Evolutionary conservation across 331 rosid species (phyloP), one percentile per base, ranked within the genome.

Genomic region (Erythrophleum ivorense): DNA sequence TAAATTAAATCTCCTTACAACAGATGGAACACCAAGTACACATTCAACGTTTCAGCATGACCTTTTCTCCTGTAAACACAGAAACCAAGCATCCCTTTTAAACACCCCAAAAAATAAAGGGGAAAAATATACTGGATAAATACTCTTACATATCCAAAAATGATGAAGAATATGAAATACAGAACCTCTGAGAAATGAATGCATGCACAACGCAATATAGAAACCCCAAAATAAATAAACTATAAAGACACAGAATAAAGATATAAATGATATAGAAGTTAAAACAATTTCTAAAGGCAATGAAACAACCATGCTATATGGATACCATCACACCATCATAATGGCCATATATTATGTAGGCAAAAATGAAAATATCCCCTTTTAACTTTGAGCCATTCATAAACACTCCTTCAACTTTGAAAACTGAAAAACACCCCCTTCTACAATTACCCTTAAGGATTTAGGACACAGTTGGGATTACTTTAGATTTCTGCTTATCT

Each of bases 11-110:
- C 71, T 53, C 41, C 68, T 78, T 58, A 78, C 34, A 55, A 70
- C 64, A 76, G 58, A 76, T 75, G 77, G 71, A 75, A 78, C 68
- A 75, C 50, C 71, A 73, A 40, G 71, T 49, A 70, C 38, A 49
- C 76, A 71, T 43, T 11, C 52, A 29, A 40, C 71, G 45, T 40
- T 52, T 41, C 33, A 73, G 52, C 64, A 73, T 43, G 76, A 80
- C 68, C 71, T 70, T 59, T 53, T 50, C 67, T 64, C 76, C 31
- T 34, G 14, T 46, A 33, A 50, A 55, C 67, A 71, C 70, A 78
- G 53, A 71, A 63, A 76, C 57, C 59, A 46, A 71, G 34, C 18
- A 40, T 41, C 70, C 65, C 75, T 45, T 60, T 24, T 11, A 78
- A 77, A 8, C 31, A 75, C 18, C 38, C 75, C 34, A 43, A 36